Evolutionary conservation across 306 rosid genomes (phyloP), one percentile per base, ranked within the genome.

Genomic region (Rubus parviflorus): DNA sequence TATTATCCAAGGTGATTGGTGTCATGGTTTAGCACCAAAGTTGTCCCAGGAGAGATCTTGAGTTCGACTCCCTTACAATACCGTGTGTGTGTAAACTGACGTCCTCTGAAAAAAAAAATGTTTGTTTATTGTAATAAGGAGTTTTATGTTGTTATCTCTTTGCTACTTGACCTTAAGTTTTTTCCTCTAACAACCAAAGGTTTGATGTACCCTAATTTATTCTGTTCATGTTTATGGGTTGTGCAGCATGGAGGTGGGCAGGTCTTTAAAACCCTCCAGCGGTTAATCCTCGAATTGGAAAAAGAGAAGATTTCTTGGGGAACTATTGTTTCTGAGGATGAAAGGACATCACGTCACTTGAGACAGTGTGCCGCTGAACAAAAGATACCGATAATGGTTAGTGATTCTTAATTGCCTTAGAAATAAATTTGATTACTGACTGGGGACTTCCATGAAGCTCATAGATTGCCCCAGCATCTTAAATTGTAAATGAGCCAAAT

Each of bases 161-260:
- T 81, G 70, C 73, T n/a, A 16, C 16, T 56, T 22, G 25, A 23
- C 23, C 7, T 7, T 45, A 17, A 30, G 35, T 19, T 48, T 70
- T 61, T 51, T 45, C 51, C 22, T 13, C 20, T 12, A 10, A 62
- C n/a, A 41, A 22, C 6, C 6, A 23, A 13, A 17, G 7, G 11
- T 63, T 61, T 12, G 19, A 30, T n/a, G 40, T 45, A 7, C 62
- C 77, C 20, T 23, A 9, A 57, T 77, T 51, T 14, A 43, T 57
- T 57, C 10, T 63, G 49, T 35, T 68, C 7, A 1, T 49, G 67
- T 64, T 56, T 77, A 68, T 76, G 47, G 67, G 48, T 82, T 81
- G 54, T 66, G 22, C 79, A 94, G 98, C 96, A 91, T 79, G 97
- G 97, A 78, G 97, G 91, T 48, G 96, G 96, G 73, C 67, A 68